Conservation (phyloP, 2,329 filamentous ascomycete genomes). For the Fusarium illudens region DNA sequence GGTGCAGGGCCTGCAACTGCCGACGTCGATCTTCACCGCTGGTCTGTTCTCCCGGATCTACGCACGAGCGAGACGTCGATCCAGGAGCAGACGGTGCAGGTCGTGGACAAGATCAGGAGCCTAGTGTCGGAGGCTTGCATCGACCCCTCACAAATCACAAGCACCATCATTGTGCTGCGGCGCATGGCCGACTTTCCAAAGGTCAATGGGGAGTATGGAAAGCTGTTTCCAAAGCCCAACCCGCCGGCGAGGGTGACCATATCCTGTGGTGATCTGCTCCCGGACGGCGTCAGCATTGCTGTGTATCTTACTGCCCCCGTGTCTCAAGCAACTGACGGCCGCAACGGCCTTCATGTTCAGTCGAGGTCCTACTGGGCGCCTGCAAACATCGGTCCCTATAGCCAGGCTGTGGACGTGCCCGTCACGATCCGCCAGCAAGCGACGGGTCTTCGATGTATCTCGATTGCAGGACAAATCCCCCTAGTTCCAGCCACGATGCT, state of each 20-base stretch:
- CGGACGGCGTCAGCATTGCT: conserved; percentile 65
- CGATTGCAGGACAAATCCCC: conserved; percentile 91
- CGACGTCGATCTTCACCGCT: conserved; percentile 45
- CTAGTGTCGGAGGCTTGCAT: conserved; percentile 48
- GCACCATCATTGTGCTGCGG: conserved; percentile 74
- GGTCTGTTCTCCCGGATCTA: conserved; percentile 50
- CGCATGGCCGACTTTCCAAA: conserved; percentile 80
- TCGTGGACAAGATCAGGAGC: conserved; percentile 56
- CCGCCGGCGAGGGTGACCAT: conserved; percentile 88
- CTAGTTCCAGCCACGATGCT: conserved; percentile 83
- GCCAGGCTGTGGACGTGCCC: conserved; percentile 76
- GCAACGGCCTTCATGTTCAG: conserved; percentile 85
- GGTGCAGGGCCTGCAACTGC: conserved; percentile 17
- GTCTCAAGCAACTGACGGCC: conserved; percentile 37
- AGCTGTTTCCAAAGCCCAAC: conserved; percentile 78
- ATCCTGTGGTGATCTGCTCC: conserved; percentile 75
- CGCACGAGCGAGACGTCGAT: conserved; percentile 46
- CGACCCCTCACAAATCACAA: conserved; percentile 56
- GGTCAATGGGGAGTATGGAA: conserved; percentile 79
- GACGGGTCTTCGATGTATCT: conserved; percentile 55
- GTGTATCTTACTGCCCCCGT: conserved; percentile 61
- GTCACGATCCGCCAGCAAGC: conserved; percentile 28
- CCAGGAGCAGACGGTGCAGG: conserved; percentile 56
- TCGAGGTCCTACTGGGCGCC: conserved; percentile 96
- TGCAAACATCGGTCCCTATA: conserved; percentile 97